Conservation (phyloP, 345 rosid genomes). For the Bruguiera gymnorhiza region DNA sequence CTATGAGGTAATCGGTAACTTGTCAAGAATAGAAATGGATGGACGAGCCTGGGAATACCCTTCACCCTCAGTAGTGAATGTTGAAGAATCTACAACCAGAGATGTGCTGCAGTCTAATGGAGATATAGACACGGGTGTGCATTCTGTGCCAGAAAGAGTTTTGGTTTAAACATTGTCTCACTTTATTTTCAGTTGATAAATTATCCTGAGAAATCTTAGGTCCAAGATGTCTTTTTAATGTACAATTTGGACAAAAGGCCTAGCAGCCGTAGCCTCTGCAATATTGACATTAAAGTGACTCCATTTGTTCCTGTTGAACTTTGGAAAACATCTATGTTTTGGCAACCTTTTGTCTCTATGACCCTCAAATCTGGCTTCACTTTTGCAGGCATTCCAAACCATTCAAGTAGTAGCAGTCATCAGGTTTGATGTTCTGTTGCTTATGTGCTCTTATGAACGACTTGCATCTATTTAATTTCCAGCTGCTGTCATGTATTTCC, state of each 20-base stretch:
- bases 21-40: slow-evolving; percentile 41
- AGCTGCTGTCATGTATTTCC: not conserved
- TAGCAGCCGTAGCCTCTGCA: not conserved
- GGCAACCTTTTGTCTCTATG: slow-evolving; percentile 1
- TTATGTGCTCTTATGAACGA: not conserved
- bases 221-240: not conserved
- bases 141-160: slow-evolving; percentile 45
- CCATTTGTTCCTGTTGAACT: not conserved
- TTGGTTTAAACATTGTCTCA: slow-evolving; percentile 20
- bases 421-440: slow-evolving; percentile 38
- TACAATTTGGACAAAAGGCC: not conserved
- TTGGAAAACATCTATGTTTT: not conserved
- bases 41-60: slow-evolving; percentile 50
- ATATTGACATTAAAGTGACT: not conserved
- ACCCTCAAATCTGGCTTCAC: slow-evolving; percentile 12
- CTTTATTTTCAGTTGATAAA: not conserved
- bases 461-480: not conserved
- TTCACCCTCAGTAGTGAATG: slow-evolving; percentile 20
- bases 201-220: not conserved
- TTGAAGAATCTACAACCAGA: slow-evolving; percentile 34
- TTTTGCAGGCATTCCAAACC: slow-evolving; percentile 44
- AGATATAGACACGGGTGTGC: slow-evolving; percentile 26
- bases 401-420: slow-evolving; percentile 35
- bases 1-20: slow-evolving; percentile 44
- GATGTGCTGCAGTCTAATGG: slow-evolving; percentile 31